These are phyloP conservation scores for Apiospora saccharicola DNA, from an alignment of 2,329 filamentous ascomycete species.

Conservation along the genomic window DNA sequence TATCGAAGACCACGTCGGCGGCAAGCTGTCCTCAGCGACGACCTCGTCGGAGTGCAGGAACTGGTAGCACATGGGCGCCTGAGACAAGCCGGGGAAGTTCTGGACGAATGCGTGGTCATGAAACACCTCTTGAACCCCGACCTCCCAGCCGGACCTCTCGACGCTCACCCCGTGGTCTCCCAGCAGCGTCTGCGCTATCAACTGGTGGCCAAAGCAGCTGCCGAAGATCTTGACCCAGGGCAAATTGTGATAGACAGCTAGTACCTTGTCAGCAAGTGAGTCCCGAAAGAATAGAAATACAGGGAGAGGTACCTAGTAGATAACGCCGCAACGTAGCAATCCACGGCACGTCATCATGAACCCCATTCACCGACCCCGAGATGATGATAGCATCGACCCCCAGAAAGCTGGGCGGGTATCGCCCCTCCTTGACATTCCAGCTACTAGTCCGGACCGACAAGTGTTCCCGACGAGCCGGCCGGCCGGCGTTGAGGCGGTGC, in stretches of 20 bases:
- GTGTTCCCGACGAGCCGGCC: neutral
- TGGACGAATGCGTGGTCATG: conserved; percentile 11
- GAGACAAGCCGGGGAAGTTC: conserved; percentile 23
- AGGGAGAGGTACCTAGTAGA: neutral
- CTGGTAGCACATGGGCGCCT: conserved; percentile 26
- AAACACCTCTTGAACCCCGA: conserved; percentile 27
- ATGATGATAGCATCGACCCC: conserved; percentile 26
- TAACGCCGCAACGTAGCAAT: conserved; percentile 22
- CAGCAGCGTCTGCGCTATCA: conserved; percentile 26
- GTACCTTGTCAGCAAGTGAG: neutral
- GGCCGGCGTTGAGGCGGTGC: conserved; percentile 17
- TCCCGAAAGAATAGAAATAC: neutral
- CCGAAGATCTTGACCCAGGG: conserved; percentile 28
- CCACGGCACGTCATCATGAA: conserved; percentile 26
- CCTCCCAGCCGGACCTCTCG: conserved; percentile 28
- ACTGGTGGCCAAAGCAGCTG: conserved; percentile 29
- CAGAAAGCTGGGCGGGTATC: conserved; percentile 22
- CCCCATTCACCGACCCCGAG: conserved; percentile 27
- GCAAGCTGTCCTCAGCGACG: conserved; percentile 14
- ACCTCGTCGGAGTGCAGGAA: conserved; percentile 28
- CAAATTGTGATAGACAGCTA: conserved; percentile 23
- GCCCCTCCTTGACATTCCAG: conserved; percentile 23
- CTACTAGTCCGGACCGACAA: conserved; percentile 13
- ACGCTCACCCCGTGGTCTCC: conserved; percentile 24
- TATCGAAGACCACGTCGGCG: conserved; percentile 26